A percentile compares a stretch with the other conserved stretches of the same genome.
Evolutionary conservation across 2,329 filamentous ascomycete genomes (phyloP).

Genomic region (Ambrosiella xylebori): DNA sequence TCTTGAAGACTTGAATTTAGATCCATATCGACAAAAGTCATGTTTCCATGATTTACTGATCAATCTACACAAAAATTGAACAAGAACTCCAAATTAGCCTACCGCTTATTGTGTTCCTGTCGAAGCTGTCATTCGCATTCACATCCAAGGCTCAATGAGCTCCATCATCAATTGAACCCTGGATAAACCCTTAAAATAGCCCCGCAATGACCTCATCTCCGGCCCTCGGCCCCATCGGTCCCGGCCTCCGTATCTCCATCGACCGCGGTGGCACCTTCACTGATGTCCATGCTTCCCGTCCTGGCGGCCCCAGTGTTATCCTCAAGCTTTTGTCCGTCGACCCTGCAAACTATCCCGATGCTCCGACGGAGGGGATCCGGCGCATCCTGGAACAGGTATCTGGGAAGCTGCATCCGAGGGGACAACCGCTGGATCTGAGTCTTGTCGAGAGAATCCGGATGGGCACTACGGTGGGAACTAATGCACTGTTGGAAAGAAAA

Average conservation of each 20-base stretch:
- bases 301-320: slow-evolving; percentile 54
- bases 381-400: slow-evolving; percentile 68
- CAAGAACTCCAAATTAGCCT: no score
- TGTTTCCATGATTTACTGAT: no score
- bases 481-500: slow-evolving; percentile 77
- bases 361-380: slow-evolving; percentile 78
- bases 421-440: slow-evolving; percentile 62
- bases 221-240: background rate
- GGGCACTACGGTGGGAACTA: slow-evolving; percentile 90
- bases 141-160: no score
- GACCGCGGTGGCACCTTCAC: slow-evolving; percentile 79
- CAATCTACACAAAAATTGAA: no score
- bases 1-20: no score
- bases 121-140: no score
- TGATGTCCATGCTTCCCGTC: slow-evolving; percentile 72
- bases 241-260: slow-evolving; percentile 58
- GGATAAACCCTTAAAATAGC: background rate
- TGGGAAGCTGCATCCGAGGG: slow-evolving; percentile 58
- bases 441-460: slow-evolving; percentile 83
- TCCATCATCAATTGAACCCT: background rate
- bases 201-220: no score
- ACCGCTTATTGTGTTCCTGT: background rate
- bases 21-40: no score
- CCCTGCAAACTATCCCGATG: slow-evolving; percentile 77
- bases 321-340: slow-evolving; percentile 85